Percentiles rank a stretch among this genome's conserved stretches.
Evolutionary conservation across 805 yeast genomes (phyloP).

Genomic region (Pichia occidentalis): DNA sequence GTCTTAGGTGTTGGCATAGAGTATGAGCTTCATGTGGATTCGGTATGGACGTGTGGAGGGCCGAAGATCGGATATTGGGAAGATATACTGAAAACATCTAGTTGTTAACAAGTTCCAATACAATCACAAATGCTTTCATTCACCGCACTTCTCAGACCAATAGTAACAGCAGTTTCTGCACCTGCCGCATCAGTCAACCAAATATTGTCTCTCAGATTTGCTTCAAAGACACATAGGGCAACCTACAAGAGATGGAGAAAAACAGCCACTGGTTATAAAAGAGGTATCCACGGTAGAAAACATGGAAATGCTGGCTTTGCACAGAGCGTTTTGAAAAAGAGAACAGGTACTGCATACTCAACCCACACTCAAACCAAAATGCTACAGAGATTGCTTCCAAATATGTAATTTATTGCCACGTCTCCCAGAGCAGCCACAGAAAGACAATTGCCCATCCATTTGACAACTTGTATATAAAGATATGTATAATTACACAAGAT

Average conservation of each 20-base stretch:
- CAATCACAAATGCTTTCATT: conserved; percentile 8
- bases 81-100: no score
- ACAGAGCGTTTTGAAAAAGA: conserved; percentile 46
- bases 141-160: conserved; percentile 15
- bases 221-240: conserved; percentile 76
- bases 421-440: no score
- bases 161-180: conserved; percentile 8
- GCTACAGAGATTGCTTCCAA: conserved; percentile 49
- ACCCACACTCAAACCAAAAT: conserved; percentile 51
- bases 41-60: no score
- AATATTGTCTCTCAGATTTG: conserved; percentile 18
- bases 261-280: conserved; percentile 59
- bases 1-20: no score
- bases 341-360: conserved; percentile 55
- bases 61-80: no score
- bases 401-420: conserved; percentile 19
- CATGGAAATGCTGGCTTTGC: conserved; percentile 94
- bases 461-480: no score
- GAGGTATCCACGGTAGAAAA: conserved; percentile 78
- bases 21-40: no score
- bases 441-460: no score
- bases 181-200: conserved; percentile 19
- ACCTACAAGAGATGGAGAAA: conserved; percentile 83
- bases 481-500: no score
- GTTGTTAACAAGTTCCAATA: background rate